Base-by-base conservation (phyloP, 805 yeast species). In the Starmerella riodocensis region DNA sequence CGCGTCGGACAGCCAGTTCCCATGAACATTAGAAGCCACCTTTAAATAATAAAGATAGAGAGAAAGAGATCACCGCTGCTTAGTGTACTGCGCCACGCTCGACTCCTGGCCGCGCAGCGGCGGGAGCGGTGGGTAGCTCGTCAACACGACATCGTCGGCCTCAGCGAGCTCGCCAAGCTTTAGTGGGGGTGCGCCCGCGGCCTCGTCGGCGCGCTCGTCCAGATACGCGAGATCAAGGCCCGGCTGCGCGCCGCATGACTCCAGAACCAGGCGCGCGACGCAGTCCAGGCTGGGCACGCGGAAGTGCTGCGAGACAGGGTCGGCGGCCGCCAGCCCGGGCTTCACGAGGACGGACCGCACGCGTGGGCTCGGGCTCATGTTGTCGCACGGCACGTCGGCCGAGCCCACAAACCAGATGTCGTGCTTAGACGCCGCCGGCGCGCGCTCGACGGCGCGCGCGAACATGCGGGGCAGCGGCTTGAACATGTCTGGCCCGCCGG, bases 381-480 rank as follows among this genome's bases (percentile, higher is more conserved):
- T 48, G 26, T 51, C 55, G 27, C 50, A 50, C 4, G 52, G 51
- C 1, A 20, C 17, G 3, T 26, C 19, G 6, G 36, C 37, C 7
- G 47, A 39, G 9, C 59, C 59, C 4, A 55, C 38, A 31, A 48
- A 54, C 50, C 51, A 54, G 4, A 43, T 24, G 26, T 47, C 37
- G 9, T 46, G 39, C n/a, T 33, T 41, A 3, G 36, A 34, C 9
- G 30, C 41, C 4, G 39, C 30, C 13, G 52, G 54, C 6, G 46
- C 48, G 12, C 34, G 24, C 7, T 30, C 36, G 21, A 46, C 32
- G 0, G 59, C 59, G 14, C 46, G 33, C 13, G 30, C 32, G 39
- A 53, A 52, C 19, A 53, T 46, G 1, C 23, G 13, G n/a, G 54
- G 47, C 28, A 49, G 36, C 11, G 60, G 60, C 37, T 54, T 54